These are phyloP conservation scores for Rubia peregrina DNA, from an alignment of 305 asterid species.

Conservation along the genomic window DNA sequence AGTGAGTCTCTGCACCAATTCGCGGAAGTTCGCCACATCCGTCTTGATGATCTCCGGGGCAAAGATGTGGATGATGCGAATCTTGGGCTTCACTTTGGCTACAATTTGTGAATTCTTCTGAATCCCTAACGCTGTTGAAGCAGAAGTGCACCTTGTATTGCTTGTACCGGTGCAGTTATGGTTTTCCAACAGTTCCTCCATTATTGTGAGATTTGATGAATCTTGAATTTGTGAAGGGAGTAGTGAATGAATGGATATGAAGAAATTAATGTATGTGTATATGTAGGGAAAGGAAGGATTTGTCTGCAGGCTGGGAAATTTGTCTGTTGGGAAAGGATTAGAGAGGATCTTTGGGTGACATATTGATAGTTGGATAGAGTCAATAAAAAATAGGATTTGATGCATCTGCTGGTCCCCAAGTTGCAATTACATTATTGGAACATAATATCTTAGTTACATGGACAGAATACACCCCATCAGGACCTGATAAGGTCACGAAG, in stretches of 20 bases:
- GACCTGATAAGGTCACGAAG: too few relatives aligned
- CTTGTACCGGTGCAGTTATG: constrained; percentile 16
- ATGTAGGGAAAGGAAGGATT: constrained; percentile 9
- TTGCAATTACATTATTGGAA: not conserved
- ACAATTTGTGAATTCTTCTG: constrained; percentile 54
- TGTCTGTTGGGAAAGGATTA: constrained; percentile 47
- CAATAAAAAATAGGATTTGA: constrained; percentile 32
- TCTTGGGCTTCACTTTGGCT: constrained; percentile 62
- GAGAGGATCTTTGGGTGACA: constrained; percentile 42
- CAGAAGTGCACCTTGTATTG: constrained; percentile 18
- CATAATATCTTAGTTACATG: not conserved
- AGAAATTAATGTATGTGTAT: constrained; percentile 18
- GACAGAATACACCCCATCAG: not conserved
- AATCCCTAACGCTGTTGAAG: constrained; percentile 26
- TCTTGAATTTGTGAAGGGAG: not conserved
- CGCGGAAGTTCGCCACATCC: constrained; percentile 67
- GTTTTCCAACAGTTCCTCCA: constrained; percentile 32
- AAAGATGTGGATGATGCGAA: constrained; percentile 87
- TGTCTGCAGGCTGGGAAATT: constrained; percentile 14
- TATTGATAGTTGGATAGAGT: constrained; percentile 35
- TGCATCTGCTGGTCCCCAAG: constrained; percentile 34
- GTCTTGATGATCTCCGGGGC: constrained; percentile 95
- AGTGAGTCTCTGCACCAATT: constrained; percentile 82
- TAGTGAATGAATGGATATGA: constrained; percentile 12
- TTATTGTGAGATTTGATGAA: constrained; percentile 10